Evolutionary conservation across 2,329 filamentous ascomycete species (phyloP), one percentile per base, ranked within the genome.

Genomic region (Pseudogymnoascus sp.): DNA sequence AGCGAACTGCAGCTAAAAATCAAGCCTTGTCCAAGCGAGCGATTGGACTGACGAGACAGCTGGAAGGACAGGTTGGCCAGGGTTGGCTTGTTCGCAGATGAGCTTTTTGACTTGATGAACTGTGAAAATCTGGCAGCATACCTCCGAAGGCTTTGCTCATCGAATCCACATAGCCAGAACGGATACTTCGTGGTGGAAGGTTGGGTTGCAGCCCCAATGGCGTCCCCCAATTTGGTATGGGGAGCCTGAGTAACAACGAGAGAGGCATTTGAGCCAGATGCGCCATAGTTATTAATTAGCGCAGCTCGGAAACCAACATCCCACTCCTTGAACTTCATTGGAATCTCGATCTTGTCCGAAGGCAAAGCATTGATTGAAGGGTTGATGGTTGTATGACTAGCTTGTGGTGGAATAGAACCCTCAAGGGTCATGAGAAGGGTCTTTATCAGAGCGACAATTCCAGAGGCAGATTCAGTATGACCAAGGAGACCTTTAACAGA

Each of bases 361-460:
- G 76, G 1, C 71, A 69, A 62, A 72, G 71, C 7, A 74, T 70
- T n/a, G 74, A 76, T 15, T 73, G 66, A 58, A 76, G 70, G 7
- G 68, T 70, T 79, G 64, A 50, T 36, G 35, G 11, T 11, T 36
- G 11, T 26, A 76, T 72, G 4, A 26, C 65, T 71, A 4, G 69
- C 65, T 57, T 71, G 71, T 11, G 63, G 64, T 1, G 70, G 69
- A 4, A 72, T 69, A 5, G 39, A 47, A 1, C 65, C 58, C 4
- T 71, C 58, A 4, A 72, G 63, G 1, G 74, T 66, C 68, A 72
- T 72, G n/a, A 73, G 36, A 36, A 74, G 26, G 3, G 67, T 61
- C 41, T 74, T 66, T 31, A 66, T 65, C 5, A 66, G 29, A 3
- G 33, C 60, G 11, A 62, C 60, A 11, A 64, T 68, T 11, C 76